Conservation (phyloP, 2,329 filamentous ascomycete species). For the Fusarium sarcochroum region DNA sequence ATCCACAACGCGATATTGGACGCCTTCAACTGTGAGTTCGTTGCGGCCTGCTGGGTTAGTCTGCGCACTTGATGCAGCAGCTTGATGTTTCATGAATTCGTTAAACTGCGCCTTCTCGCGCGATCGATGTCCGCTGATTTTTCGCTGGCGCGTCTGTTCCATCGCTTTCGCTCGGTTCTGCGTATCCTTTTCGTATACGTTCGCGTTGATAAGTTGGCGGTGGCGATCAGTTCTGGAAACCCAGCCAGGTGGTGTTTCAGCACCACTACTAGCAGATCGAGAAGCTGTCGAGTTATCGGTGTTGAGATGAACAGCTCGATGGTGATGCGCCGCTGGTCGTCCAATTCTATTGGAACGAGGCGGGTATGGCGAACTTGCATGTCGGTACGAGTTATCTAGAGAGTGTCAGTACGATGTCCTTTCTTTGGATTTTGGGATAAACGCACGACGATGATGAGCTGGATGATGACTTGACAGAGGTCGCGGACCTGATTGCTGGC, state of each 20-base stretch:
- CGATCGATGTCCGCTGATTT: slow-evolving; percentile 66
- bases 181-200: slow-evolving; percentile 81
- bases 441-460: slow-evolving; percentile 56
- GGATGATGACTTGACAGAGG: slow-evolving; percentile 48
- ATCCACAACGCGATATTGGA: slow-evolving; percentile 79
- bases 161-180: slow-evolving; percentile 79
- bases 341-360: slow-evolving; percentile 54
- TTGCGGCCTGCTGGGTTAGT: slow-evolving; percentile 59
- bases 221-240: slow-evolving; percentile 82
- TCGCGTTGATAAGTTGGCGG: slow-evolving; percentile 85
- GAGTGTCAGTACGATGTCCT: slow-evolving; percentile 20
- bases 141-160: slow-evolving; percentile 75
- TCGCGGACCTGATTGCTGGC: slow-evolving; percentile 65
- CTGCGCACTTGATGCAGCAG: slow-evolving; percentile 30
- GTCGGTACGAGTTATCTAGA: slow-evolving; percentile 53
- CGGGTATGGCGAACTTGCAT: slow-evolving; percentile 53
- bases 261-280: slow-evolving; percentile 54
- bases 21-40: slow-evolving; percentile 78
- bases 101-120: slow-evolving; percentile 72
- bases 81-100: slow-evolving; percentile 53
- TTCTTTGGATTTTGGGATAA: background rate
- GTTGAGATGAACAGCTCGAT: slow-evolving; percentile 76
- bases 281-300: slow-evolving; percentile 54
- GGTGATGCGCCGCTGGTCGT: slow-evolving; percentile 58
- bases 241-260: slow-evolving; percentile 63